These are phyloP conservation scores for Kalmanozyma brasiliensis DNA, from an alignment of 1,284 basidiomycete species.

Conservation along the genomic window DNA sequence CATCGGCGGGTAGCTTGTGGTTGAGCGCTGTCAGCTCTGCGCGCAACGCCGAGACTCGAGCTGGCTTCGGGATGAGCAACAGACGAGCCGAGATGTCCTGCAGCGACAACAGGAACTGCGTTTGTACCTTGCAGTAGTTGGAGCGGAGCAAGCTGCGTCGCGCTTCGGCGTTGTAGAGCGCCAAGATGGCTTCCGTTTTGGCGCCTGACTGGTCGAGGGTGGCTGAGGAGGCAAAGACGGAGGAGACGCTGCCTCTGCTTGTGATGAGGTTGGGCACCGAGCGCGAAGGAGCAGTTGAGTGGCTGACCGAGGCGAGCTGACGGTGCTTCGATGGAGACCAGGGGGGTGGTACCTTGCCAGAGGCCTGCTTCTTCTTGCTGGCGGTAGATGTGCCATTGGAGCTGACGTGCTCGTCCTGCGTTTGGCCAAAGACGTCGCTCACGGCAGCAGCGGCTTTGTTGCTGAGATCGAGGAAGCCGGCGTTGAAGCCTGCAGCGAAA, in stretches of 20 bases:
- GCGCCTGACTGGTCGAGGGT: constrained; percentile 71
- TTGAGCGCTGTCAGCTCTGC: constrained; percentile 96
- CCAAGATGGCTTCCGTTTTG: constrained; percentile 48
- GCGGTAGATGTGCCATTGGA: constrained; percentile 2
- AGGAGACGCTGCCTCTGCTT: constrained; percentile 71
- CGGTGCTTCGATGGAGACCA: constrained; percentile 46
- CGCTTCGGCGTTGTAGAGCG: constrained; percentile 55
- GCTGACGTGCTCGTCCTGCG: constrained; percentile 6
- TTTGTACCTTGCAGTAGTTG: constrained; percentile 85
- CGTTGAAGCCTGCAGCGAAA: constrained; percentile 55
- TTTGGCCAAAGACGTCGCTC: constrained; percentile 49
- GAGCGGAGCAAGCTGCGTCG: constrained; percentile 58
- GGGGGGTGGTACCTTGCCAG: constrained; percentile 15
- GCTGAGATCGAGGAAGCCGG: constrained; percentile 52
- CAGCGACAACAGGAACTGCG: constrained; percentile 86
- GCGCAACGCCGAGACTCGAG: constrained; percentile 90
- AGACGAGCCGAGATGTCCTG: constrained; percentile 94
- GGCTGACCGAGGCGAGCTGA: constrained; percentile 29
- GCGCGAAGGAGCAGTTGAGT: constrained; percentile 40
- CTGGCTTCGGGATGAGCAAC: constrained; percentile 90
- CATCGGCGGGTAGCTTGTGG: constrained; percentile 86
- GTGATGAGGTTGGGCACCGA: constrained; percentile 63
- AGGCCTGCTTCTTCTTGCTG: constrained; percentile 14
- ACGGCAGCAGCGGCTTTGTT: constrained; percentile 59
- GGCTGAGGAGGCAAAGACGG: constrained; percentile 66